Evolutionary conservation across 1,284 basidiomycete genomes (phyloP), one percentile per base, ranked within the genome.

Genomic region (Puccinia brachypodii): DNA sequence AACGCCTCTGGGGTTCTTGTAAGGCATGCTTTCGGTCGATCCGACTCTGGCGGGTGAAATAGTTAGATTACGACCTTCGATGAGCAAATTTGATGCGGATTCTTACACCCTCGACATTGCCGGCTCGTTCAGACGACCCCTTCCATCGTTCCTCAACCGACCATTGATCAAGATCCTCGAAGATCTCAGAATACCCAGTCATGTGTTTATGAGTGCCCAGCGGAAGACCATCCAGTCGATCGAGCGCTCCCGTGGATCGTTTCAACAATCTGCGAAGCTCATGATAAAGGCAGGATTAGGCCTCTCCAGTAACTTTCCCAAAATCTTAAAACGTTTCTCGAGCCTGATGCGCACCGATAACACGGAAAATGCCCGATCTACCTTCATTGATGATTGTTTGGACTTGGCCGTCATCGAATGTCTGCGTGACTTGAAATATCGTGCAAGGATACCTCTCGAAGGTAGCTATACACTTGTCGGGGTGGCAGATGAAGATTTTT

Each of bases 1-100:
- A 16, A 72, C 44, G 69, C n/a, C 14, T 72, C 9, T 33, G 44
- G 13, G 33, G 0, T 25, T 53, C 42, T 38, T 38, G 85, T 93
- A 93, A 86, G 92, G 92, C 0, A 90, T 94, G 76, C 90, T 93
- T 0, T 89, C 88, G 28, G 88, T 93, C n/a, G 92, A 94, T 84
- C 85, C 87, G 42, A 85, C 87, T 58, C 87, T 93, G 19, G 64
- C 83, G 22, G 44, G 87, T 88, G 81, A 71, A 87, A 88, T 22
- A 88, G 91, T 94, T 89, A 88, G 89, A 38, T 84, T 93, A 11
- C 88, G 93, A n/a, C 87, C 88, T 1, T 92, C 91, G 0, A 93
- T 94, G 92, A 88, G 88, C 74, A 94, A 94, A 84, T 94, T 94
- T 84, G 87, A 89, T 1, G 89, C 89, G 1, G 88, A 88, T 8